Evolutionary conservation across 2,329 filamentous ascomycete species (phyloP).

Genomic region (Graphilbum ipis-grandicollis): DNA sequence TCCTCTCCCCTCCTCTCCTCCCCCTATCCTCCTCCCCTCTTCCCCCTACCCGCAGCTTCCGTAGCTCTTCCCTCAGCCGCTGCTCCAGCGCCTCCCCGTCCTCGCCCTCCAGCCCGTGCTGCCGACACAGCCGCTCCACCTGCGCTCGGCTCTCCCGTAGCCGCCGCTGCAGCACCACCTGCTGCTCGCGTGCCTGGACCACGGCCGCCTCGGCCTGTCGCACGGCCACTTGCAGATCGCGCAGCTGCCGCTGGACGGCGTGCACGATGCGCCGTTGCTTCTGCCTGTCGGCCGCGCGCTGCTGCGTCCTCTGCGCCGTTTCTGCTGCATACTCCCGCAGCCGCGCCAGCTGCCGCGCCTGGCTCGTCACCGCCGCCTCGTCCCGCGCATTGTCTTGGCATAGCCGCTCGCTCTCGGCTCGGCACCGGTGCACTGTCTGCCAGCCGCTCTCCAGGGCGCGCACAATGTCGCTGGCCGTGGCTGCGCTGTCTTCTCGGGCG

Average conservation of each 20-base stretch:
- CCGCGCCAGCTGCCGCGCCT: not conserved
- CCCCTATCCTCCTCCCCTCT: not conserved
- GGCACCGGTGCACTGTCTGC: not conserved
- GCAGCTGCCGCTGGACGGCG: conserved; percentile 10
- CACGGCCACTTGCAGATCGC: conserved; percentile 4
- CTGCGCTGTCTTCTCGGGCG: not conserved
- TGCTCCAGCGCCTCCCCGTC: not conserved
- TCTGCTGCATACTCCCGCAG: conserved; percentile 2
- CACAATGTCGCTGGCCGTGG: no score
- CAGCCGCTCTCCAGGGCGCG: conserved; percentile 2
- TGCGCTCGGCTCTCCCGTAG: conserved; percentile 2
- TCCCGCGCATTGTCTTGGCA: conserved; percentile 3
- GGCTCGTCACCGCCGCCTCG: not conserved
- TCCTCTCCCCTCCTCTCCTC: not conserved
- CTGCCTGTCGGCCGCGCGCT: not conserved
- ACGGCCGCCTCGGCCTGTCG: conserved; percentile 3
- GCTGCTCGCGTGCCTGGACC: conserved; percentile 1
- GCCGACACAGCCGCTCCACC: conserved; percentile 3
- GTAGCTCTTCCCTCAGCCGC: not conserved
- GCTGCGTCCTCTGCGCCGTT: not conserved
- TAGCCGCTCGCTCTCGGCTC: conserved; percentile 1
- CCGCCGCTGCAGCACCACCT: conserved; percentile 2
- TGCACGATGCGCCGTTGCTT: conserved; percentile 1
- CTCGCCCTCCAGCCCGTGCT: not conserved
- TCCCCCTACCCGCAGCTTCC: not conserved